Percentiles rank a stretch among this genome's conserved stretches.
These are phyloP conservation scores for Golubevia sp. DNA, from an alignment of 1,284 basidiomycete genomes.

Conservation along the genomic window DNA sequence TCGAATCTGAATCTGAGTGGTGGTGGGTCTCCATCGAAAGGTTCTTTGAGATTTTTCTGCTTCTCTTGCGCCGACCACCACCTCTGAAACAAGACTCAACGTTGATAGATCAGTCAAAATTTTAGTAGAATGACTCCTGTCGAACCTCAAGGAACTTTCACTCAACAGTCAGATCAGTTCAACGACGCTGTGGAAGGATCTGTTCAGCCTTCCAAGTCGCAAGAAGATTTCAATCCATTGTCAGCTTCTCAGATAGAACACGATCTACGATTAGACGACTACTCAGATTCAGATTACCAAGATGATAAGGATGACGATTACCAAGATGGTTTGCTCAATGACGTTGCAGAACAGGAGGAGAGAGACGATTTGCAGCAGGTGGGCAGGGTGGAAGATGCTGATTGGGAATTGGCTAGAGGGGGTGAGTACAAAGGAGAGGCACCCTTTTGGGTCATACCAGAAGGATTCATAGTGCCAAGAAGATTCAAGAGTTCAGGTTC, in stretches of 20 bases:
- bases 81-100: no score
- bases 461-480: no score
- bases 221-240: neutral
- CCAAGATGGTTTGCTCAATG: constrained; percentile 8
- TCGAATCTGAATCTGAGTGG: no score
- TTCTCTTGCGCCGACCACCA: no score
- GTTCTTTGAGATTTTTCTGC: no score
- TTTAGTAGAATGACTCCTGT: no score
- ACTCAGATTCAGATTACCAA: constrained; percentile 20
- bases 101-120: no score
- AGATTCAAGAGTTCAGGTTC: no score
- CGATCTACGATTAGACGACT: constrained; percentile 9
- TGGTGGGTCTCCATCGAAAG: no score
- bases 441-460: neutral
- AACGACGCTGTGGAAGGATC: neutral
- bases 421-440: constrained; percentile 16
- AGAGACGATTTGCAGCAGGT: constrained; percentile 12
- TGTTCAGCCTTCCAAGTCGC: neutral
- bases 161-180: no score
- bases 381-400: constrained; percentile 53
- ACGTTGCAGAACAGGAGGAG: constrained; percentile 23
- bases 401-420: constrained; percentile 56
- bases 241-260: neutral
- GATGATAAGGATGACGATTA: constrained; percentile 19
- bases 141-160: no score